Evolutionary conservation across 768 basidiomycete species (phyloP), one percentile per base, ranked within the genome.

Genomic region (Favolaschia claudopus): DNA sequence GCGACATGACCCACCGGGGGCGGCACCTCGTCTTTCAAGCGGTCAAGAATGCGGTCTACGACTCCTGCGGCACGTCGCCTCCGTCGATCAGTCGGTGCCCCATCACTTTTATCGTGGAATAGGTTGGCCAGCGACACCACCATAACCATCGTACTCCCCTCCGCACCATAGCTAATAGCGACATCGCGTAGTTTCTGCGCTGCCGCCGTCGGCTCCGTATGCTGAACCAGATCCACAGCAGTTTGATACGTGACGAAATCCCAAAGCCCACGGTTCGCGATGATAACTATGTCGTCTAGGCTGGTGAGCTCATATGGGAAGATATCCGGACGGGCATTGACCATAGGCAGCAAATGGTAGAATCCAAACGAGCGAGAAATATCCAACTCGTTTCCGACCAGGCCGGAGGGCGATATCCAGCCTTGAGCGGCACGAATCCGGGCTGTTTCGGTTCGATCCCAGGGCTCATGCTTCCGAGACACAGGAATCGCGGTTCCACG

Each of bases 131-230:
- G 79, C 46, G 85, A 85, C 65, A 99, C 86, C 31, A 98, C 95
- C 96, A 99, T 99, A 76, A 99, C 95, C 95, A 99, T 98, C 44
- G 90, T 91, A 59, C 89, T 92, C 15, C 93, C 93, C 53, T 92
- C 88, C 17, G 95, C 93, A 2, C 97, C 97, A 73, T 98, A 98
- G 66, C 93, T 94, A 69, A 99, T 93, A 8, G 97, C 95, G 62
- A 98, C 92, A 72, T 99, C 97, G 45, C 97, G 86, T 37, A 99
- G 75, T 77, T 97, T 99, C 78, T 98, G 96, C 0, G 97, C 94
- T 5, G 97, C 97, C 68, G 94, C 19, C 17, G 8, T 19, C 38
- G 38, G 24, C 38, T 22, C 10, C 19, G 19, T 22, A 39, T n/a
- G 38, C 38, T 39, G 19, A 8, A 39, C 38, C 17, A 39, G 24